Conservation (phyloP, 768 basidiomycete genomes). For the Rhodotorula taiwanensis region DNA sequence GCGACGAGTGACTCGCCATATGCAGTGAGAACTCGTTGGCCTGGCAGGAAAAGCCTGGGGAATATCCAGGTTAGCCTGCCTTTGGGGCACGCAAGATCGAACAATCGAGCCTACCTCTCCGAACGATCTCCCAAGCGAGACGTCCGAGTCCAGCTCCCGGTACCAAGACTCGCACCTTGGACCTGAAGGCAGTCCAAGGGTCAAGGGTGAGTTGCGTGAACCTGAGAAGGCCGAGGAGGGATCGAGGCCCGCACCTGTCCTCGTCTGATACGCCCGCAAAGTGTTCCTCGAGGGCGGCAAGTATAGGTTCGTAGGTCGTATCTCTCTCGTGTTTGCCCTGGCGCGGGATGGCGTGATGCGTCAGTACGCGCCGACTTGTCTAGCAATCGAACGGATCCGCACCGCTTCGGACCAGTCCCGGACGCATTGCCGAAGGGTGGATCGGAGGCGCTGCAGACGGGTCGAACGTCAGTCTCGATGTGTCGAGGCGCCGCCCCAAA, state of each 20-base stretch:
- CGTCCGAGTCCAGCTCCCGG: constrained; percentile 86
- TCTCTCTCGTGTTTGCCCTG: constrained; percentile 74
- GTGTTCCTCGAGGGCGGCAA: constrained; percentile 61
- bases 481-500: no score
- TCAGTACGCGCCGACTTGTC: no score
- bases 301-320: constrained; percentile 71
- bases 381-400: constrained; percentile 28
- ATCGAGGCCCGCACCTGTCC: constrained; percentile 41
- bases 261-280: constrained; percentile 57
- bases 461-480: constrained; percentile 9
- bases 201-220: no score
- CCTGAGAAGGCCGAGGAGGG: no score
- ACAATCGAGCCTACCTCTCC: constrained; percentile 56
- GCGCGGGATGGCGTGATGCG: no score
- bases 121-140: constrained; percentile 79
- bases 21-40: constrained; percentile 95
- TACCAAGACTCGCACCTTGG: constrained; percentile 65
- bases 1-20: constrained; percentile 52
- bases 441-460: constrained; percentile 77
- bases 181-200: constrained; percentile 46
- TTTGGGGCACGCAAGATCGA: neutral
- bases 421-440: constrained; percentile 85
- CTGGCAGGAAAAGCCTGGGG: constrained; percentile 74
- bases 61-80: neutral
- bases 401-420: constrained; percentile 89